These are phyloP conservation scores for Botryotinia convoluta DNA, from an alignment of 2,329 filamentous ascomycete species.

Conservation along the genomic window DNA sequence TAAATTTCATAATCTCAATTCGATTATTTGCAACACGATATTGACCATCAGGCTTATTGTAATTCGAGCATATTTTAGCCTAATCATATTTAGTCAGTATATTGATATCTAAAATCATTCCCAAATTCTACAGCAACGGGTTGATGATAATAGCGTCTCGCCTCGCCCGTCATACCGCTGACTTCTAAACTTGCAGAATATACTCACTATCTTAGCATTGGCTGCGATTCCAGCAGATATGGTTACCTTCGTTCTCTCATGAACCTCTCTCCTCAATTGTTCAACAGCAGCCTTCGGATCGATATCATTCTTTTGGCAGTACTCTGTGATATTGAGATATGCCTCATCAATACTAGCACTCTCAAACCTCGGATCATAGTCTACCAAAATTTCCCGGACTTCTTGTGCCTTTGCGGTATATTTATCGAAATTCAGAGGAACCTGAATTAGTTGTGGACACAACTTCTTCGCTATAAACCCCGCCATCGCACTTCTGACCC, in stretches of 20 bases:
- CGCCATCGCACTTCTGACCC: slow-evolving; percentile 93
- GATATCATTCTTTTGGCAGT: slow-evolving; percentile 68
- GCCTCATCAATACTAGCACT: slow-evolving; percentile 95
- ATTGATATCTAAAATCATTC: not conserved
- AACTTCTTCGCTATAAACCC: slow-evolving; percentile 93
- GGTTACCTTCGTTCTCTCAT: slow-evolving; percentile 75
- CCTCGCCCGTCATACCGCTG: not conserved
- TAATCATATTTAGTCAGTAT: not conserved
- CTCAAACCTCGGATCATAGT: slow-evolving; percentile 90
- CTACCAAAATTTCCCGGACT: slow-evolving; percentile 73
- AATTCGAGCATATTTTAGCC: slow-evolving; percentile 92
- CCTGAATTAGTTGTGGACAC: slow-evolving; percentile 77
- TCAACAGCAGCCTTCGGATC: slow-evolving; percentile 70
- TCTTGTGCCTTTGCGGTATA: slow-evolving; percentile 89
- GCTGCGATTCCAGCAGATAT: slow-evolving; percentile 93
- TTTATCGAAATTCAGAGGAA: slow-evolving; percentile 86
- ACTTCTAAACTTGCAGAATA: not conserved
- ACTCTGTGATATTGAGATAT: slow-evolving; percentile 90
- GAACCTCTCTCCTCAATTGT: slow-evolving; percentile 74
- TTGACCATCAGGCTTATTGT: slow-evolving; percentile 96
- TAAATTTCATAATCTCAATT: slow-evolving; percentile 75
- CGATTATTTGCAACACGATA: slow-evolving; percentile 73
- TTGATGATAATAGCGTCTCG: not conserved
- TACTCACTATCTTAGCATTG: slow-evolving; percentile 69
- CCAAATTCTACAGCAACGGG: not conserved